These are phyloP conservation scores for Helichrysum umbraculigerum DNA, from an alignment of 129 eudicot genomes.

Conservation along the genomic window DNA sequence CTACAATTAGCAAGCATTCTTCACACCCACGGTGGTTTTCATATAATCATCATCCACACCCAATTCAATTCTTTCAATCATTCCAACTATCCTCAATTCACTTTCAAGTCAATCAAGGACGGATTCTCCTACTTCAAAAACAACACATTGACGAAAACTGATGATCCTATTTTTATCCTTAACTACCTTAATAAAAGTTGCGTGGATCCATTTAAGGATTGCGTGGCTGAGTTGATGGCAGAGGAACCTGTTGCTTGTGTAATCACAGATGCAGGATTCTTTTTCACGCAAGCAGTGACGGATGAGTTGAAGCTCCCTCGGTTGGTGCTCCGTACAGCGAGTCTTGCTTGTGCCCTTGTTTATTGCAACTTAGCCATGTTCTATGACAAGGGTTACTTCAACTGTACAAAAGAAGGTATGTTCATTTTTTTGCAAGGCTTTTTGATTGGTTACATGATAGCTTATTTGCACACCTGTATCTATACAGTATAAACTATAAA, in stretches of 20 bases:
- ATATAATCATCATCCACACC: conserved; percentile 52
- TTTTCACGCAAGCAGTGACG: conserved; percentile 43
- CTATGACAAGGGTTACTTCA: conserved; percentile 33
- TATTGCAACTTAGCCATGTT: conserved; percentile 28
- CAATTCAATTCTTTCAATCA: conserved; percentile 43
- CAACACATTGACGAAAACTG: not conserved
- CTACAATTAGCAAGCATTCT: conserved; percentile 61
- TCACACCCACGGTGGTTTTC: conserved; percentile 49
- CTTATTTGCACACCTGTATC: too few relatives aligned
- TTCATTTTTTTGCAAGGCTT: too few relatives aligned
- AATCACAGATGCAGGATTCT: conserved; percentile 46
- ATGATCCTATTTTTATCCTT: not conserved
- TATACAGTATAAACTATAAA: too few relatives aligned
- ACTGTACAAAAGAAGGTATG: conserved; percentile 18
- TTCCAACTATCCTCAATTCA: conserved; percentile 47
- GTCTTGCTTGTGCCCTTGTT: conserved; percentile 31
- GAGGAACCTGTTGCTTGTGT: conserved; percentile 46
- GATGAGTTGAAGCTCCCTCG: conserved; percentile 43
- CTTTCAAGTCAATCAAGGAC: conserved; percentile 33
- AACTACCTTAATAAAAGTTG: conserved; percentile 37
- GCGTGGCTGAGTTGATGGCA: conserved; percentile 30
- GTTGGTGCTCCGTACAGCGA: conserved; percentile 46
- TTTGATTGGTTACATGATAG: too few relatives aligned
- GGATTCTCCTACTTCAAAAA: not conserved
- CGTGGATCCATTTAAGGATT: conserved; percentile 38